phyloP scores from a whole-genome alignment of 352 stramenopile species.

The Pilasporangium apinafurcum region DNA sequence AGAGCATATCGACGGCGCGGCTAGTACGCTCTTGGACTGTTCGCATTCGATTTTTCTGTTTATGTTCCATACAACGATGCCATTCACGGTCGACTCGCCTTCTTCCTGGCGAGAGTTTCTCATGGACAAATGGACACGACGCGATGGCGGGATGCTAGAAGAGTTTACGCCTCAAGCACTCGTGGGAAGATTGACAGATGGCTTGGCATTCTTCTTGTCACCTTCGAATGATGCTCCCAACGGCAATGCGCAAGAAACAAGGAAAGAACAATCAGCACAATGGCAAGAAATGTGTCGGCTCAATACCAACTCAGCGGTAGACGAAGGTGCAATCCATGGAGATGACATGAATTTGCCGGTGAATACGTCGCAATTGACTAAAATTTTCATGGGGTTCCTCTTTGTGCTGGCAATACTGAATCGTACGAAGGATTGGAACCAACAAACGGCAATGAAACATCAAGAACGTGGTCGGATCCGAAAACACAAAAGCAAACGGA shows the following conservation, averaged over 20 bases:
- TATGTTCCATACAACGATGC: constrained; percentile 23
- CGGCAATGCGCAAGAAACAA: not conserved
- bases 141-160: constrained; percentile 15
- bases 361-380: too few species aligned
- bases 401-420: constrained; percentile 4
- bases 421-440: constrained; percentile 7
- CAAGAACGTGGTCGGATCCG: constrained; percentile 3
- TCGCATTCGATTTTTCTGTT: constrained; percentile 56
- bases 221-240: not conserved
- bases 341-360: not conserved
- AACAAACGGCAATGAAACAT: constrained; percentile 7
- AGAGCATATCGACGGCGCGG: constrained; percentile 14
- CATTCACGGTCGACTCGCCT: constrained; percentile 1
- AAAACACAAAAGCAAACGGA: not conserved
- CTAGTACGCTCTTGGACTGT: constrained; percentile 36
- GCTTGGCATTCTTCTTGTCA: constrained; percentile 16
- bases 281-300: constrained; percentile 6
- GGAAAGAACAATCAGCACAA: not conserved
- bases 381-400: not conserved
- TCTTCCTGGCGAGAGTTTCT: constrained; percentile 50
- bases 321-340: not conserved
- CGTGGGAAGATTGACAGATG: constrained; percentile 46
- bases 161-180: constrained; percentile 68
- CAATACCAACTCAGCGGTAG: too few species aligned
- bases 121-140: constrained; percentile 36